Evolutionary conservation across 78 protist species (phyloP).

Genomic region (Chrysochromulina tobinii): DNA sequence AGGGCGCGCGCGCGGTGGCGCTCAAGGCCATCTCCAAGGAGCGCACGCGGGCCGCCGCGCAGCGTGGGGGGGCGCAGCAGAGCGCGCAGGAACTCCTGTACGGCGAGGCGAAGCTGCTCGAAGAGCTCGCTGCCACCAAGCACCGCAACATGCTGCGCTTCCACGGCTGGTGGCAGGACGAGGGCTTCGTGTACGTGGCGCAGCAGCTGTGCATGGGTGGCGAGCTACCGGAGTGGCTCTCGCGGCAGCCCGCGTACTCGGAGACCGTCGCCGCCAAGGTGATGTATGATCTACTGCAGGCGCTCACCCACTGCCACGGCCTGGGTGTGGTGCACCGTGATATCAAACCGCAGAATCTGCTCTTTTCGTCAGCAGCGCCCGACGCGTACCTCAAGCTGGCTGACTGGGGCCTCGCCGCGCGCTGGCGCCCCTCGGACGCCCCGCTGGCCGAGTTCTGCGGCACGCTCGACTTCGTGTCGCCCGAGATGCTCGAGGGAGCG

Average conservation of each 20-base stretch:
- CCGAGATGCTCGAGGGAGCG: not conserved
- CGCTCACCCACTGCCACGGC: not conserved
- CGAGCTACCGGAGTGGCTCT: not conserved
- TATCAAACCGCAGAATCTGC: conserved; percentile 1
- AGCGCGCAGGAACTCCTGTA: not conserved
- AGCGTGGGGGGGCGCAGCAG: not conserved
- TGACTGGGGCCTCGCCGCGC: conserved; percentile 81
- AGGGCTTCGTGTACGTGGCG: not conserved
- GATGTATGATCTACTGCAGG: not conserved
- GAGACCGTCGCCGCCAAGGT: not conserved
- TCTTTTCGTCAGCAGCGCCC: not conserved
- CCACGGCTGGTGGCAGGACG: not conserved
- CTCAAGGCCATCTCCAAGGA: conserved; percentile 61
- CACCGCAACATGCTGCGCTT: not conserved
- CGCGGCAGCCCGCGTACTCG: not conserved
- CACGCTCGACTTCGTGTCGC: conserved; percentile 7
- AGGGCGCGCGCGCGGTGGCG: conserved; percentile 41
- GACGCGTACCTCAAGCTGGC: not conserved
- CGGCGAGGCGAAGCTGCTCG: conserved; percentile 71
- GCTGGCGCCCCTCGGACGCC: not conserved
- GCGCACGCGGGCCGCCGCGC: not conserved
- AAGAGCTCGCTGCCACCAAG: conserved; percentile 91
- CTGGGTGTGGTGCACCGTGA: conserved; percentile 4
- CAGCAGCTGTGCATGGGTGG: not conserved
- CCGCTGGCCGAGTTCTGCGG: not conserved